phyloP scores from a whole-genome alignment of 495 filamentous ascomycete genomes.

The Pseudomonodictys pantanalensis region DNA sequence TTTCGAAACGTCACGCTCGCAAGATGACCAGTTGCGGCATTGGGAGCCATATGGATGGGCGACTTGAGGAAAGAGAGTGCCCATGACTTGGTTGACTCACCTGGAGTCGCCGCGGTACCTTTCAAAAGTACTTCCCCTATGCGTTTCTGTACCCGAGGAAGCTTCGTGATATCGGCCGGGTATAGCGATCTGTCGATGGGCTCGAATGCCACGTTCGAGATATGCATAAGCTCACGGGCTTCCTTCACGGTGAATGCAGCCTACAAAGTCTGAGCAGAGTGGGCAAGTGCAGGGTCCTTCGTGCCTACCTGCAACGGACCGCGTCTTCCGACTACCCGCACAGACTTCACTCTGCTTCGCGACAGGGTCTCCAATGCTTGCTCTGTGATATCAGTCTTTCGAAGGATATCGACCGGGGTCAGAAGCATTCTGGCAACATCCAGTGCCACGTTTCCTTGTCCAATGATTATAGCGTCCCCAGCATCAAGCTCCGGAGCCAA shows the following conservation, averaged over 20 bases:
- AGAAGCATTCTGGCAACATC: slow-evolving; percentile 90
- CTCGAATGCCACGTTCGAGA: slow-evolving; percentile 70
- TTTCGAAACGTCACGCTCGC: slow-evolving; percentile 63
- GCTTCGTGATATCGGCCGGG: slow-evolving; percentile 51
- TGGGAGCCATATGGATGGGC: slow-evolving; percentile 64
- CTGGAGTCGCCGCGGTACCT: slow-evolving; percentile 55
- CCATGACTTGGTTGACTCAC: slow-evolving; percentile 64
- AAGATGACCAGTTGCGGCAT: slow-evolving; percentile 47
- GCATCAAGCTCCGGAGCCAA: slow-evolving; percentile 72
- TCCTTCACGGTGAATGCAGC: slow-evolving; percentile 95
- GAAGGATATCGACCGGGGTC: slow-evolving; percentile 64
- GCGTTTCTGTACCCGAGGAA: slow-evolving; percentile 71
- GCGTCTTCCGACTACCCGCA: slow-evolving; percentile 80
- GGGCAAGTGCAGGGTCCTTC: neutral
- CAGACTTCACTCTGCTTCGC: slow-evolving; percentile 71
- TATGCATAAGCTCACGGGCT: slow-evolving; percentile 75
- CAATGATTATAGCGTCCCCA: slow-evolving; percentile 84
- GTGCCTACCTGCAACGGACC: slow-evolving; percentile 74
- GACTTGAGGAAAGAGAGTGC: slow-evolving; percentile 77
- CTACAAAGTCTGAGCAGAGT: slow-evolving; percentile 41
- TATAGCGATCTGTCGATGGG: slow-evolving; percentile 64
- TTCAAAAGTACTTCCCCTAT: slow-evolving; percentile 77
- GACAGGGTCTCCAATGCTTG: slow-evolving; percentile 71
- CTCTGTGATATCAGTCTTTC: slow-evolving; percentile 83
- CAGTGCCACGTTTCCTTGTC: slow-evolving; percentile 92